Evolutionary conservation across 495 filamentous ascomycete genomes (phyloP).

Genomic region (Penicillium paxilli): DNA sequence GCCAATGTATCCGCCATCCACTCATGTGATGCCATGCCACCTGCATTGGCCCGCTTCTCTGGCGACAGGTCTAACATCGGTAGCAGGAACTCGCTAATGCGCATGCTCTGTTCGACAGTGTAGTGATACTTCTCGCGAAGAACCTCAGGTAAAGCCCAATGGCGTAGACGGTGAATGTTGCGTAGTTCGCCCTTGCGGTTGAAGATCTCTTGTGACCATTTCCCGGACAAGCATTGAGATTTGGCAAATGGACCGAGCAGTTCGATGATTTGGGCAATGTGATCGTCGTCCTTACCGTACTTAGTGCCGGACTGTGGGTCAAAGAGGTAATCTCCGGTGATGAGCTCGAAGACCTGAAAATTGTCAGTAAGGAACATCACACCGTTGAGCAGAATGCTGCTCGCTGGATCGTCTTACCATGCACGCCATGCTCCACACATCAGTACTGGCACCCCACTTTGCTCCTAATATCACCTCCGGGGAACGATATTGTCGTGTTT

Average conservation of each 20-base stretch:
- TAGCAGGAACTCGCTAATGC: slow-evolving; percentile 80
- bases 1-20: slow-evolving; percentile 83
- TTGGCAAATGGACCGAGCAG: slow-evolving; percentile 93
- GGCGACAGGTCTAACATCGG: slow-evolving; percentile 93
- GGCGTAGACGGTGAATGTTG: slow-evolving; percentile 94
- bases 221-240: slow-evolving; percentile 82
- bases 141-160: slow-evolving; percentile 95
- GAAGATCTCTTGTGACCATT: slow-evolving; percentile 99
- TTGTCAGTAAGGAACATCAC: not conserved
- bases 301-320: slow-evolving; percentile 98
- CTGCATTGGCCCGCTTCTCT: slow-evolving; percentile 87
- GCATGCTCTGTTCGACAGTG: slow-evolving; percentile 69
- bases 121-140: slow-evolving; percentile 97
- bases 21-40: slow-evolving; percentile 82
- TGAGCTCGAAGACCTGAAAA: slow-evolving; percentile 87
- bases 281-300: slow-evolving; percentile 99
- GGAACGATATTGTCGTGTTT: slow-evolving; percentile 95
- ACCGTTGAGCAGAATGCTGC: not conserved
- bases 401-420: slow-evolving; percentile 66
- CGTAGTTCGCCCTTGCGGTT: slow-evolving; percentile 95
- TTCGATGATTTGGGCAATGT: slow-evolving; percentile 99
- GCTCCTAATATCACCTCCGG: slow-evolving; percentile 95
- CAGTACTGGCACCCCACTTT: slow-evolving; percentile 98
- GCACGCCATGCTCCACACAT: slow-evolving; percentile 99
- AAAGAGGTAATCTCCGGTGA: slow-evolving; percentile 98